Percentiles rank a stretch among this genome's conserved stretches.
These are phyloP conservation scores for Limonium bicolor DNA, from an alignment of 148 eudicot genomes.

Conservation along the genomic window DNA sequence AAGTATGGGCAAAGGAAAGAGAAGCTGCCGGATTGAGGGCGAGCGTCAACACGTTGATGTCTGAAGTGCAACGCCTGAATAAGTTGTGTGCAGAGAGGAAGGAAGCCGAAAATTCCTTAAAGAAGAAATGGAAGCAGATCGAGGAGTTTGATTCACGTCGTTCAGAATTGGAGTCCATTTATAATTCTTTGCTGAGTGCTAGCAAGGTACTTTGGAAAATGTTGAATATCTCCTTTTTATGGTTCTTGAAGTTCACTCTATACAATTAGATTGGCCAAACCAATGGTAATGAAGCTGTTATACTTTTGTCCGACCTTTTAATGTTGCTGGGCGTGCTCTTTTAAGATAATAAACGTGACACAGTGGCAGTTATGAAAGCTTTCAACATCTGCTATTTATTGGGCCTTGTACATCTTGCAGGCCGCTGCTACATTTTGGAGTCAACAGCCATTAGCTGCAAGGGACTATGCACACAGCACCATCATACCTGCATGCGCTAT, in stretches of 20 bases:
- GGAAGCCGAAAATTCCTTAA: slow-evolving; percentile 93
- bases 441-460: slow-evolving; percentile 90
- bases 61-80: slow-evolving; percentile 80
- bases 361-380: too few species aligned
- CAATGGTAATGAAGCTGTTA: too few species aligned
- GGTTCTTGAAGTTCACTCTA: too few species aligned
- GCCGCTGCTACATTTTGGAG: slow-evolving; percentile 95
- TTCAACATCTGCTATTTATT: too few species aligned
- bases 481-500: slow-evolving; percentile 80
- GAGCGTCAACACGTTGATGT: slow-evolving; percentile 67
- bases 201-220: slow-evolving; percentile 44
- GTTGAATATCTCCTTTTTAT: neutral
- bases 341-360: too few species aligned
- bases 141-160: slow-evolving; percentile 97
- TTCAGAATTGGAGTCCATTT: slow-evolving; percentile 84
- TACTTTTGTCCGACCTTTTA: too few species aligned
- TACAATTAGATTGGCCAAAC: too few species aligned
- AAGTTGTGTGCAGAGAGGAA: slow-evolving; percentile 88
- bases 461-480: slow-evolving; percentile 92
- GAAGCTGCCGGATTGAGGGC: slow-evolving; percentile 94
- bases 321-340: too few species aligned
- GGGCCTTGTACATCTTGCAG: too few species aligned
- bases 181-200: slow-evolving; percentile 66
- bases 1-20: slow-evolving; percentile 95
- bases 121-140: slow-evolving; percentile 93